These are phyloP conservation scores for Sarcomyxa edulis DNA, from an alignment of 768 basidiomycete genomes.

Conservation along the genomic window DNA sequence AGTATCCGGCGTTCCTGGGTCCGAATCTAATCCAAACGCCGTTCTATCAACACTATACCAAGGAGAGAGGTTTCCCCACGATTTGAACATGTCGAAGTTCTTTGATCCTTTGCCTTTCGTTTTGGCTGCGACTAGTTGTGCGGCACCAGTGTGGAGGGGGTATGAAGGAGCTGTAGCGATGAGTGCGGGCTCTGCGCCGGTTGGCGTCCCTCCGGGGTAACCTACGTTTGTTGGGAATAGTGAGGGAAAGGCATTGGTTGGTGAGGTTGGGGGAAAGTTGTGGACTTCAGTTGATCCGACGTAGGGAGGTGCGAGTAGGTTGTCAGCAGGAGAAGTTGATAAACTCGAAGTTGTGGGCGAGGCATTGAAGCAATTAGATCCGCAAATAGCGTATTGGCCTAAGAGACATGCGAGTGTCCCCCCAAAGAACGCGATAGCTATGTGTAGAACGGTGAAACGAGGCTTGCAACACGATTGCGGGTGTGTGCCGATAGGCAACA, in stretches of 20 bases:
- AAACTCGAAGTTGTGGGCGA: constrained; percentile 2
- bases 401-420: constrained; percentile 48
- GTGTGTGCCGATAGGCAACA: background rate
- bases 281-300: constrained; percentile 70
- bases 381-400: constrained; percentile 43
- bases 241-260: constrained; percentile 68
- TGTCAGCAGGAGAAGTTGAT: constrained; percentile 13
- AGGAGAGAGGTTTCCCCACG: constrained; percentile 83
- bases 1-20: constrained; percentile 61
- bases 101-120: constrained; percentile 18
- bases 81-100: constrained; percentile 63
- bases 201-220: constrained; percentile 72
- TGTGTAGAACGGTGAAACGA: constrained; percentile 30
- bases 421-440: constrained; percentile 45
- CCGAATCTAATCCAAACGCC: constrained; percentile 69
- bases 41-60: constrained; percentile 73
- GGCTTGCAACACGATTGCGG: constrained; percentile 15
- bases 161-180: constrained; percentile 75
- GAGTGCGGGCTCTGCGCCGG: constrained; percentile 71
- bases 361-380: constrained; percentile 31
- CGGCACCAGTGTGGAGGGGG: constrained; percentile 68
- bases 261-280: constrained; percentile 65
- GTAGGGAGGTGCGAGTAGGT: constrained; percentile 53
- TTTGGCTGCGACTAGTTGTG: constrained; percentile 54
- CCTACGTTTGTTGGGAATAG: constrained; percentile 77